Base-by-base conservation (phyloP, 805 yeast species). In the Lachancea meyersii region DNA sequence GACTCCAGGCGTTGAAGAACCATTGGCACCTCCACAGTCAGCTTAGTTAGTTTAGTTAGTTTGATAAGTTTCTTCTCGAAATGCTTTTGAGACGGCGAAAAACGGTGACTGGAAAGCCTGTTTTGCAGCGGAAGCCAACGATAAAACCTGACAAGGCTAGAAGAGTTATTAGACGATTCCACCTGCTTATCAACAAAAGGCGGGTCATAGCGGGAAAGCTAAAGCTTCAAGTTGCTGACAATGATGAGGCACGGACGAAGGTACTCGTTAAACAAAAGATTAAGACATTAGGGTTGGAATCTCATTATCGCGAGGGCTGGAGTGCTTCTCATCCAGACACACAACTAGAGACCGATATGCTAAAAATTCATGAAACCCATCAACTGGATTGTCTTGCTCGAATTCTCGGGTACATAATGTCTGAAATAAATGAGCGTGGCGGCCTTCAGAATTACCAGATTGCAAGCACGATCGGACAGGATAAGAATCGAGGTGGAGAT, bases 391-490 rank as follows among this genome's bases (percentile, higher is more conserved):
- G 54, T 40, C 47, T 51, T 7, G 28, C 63, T 2, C 38, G 40
- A 1, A 52, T 58, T 4, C 60, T 83, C 10, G 82, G 76, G 0
- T 69, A 69, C 39, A 75, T 88, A 5, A 82, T 79, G 48, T 72
- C 68, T 2, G 88, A 85, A 54, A 72, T 83, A 3, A 67, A 67
- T 7, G 70, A 67, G 32, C 68, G 79, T 33, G 97, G 96, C 0
- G 97, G 96, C 0, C 60, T 91, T 1, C 72, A 77, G 38, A 75
- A 76, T 9, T 91, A 91, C 59, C 98, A 91, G 56, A 63, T 71
- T 17, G 97, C 97, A 0, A 86, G 96, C 1, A 75, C 83, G 1
- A 77, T 79, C 39, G 98, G 98, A 0, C 98, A 91, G 54, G 76
- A 77, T 45, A 58, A 63, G 0, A 71, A 72, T 36, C 61, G 97